Evolutionary conservation across 2,329 filamentous ascomycete species (phyloP).

Genomic region (Thielaviopsis euricoi): DNA sequence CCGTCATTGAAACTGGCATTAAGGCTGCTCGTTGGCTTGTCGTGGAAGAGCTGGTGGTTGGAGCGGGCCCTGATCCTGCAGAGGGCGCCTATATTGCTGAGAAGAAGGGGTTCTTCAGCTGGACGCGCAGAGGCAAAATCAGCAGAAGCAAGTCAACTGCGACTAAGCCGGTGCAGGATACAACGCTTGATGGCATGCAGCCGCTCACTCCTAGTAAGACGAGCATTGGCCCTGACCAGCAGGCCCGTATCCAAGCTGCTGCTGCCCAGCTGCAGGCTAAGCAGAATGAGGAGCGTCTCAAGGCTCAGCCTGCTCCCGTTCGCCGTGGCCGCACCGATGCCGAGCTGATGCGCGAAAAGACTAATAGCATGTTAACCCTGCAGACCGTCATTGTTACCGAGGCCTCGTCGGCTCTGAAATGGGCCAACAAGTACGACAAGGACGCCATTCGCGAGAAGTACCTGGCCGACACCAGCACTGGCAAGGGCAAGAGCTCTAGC

Average conservation of each 20-base stretch:
- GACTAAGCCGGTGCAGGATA: constrained; percentile 36
- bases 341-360: constrained; percentile 50
- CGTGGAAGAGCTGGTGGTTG: constrained; percentile 91
- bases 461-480: constrained; percentile 54
- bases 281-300: constrained; percentile 40
- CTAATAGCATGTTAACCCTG: constrained; percentile 75
- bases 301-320: constrained; percentile 22
- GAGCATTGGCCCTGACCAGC: constrained; percentile 77
- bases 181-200: constrained; percentile 24
- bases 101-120: constrained; percentile 90
- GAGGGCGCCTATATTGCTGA: constrained; percentile 82
- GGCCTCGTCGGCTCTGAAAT: constrained; percentile 87
- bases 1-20: constrained; percentile 78
- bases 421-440: constrained; percentile 91
- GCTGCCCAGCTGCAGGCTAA: constrained; percentile 66
- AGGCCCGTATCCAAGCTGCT: constrained; percentile 82
- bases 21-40: constrained; percentile 74
- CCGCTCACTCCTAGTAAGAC: constrained; percentile 49
- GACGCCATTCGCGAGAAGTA: constrained; percentile 75
- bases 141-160: constrained; percentile 54
- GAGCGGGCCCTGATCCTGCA: constrained; percentile 69
- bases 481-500: constrained; percentile 51
- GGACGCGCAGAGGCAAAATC: constrained; percentile 51
- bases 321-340: constrained; percentile 39
- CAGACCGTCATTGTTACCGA: constrained; percentile 73